Conservation (phyloP, 768 basidiomycete genomes). For the Xanthoconium stramineum region DNA sequence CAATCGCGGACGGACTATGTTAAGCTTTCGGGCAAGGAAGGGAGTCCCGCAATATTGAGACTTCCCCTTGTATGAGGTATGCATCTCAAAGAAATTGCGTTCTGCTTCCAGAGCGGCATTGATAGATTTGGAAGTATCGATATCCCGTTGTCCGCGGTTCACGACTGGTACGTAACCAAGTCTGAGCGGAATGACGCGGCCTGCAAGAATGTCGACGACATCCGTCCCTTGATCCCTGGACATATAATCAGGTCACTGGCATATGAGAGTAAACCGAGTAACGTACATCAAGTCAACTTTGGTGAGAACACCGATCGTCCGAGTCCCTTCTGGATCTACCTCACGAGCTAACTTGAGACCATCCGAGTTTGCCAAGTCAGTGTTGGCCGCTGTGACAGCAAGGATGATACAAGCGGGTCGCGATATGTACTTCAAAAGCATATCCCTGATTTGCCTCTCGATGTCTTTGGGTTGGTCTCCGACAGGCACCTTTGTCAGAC, state of each 20-base stretch:
- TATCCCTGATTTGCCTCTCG: constrained; percentile 95
- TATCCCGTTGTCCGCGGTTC: constrained; percentile 97
- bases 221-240: constrained; percentile 94
- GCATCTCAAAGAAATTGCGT: constrained; percentile 91
- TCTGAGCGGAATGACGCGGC: constrained; percentile 92
- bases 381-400: constrained; percentile 94
- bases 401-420: constrained; percentile 96
- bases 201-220: constrained; percentile 97
- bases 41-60: constrained; percentile 97
- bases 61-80: constrained; percentile 90
- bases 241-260: constrained; percentile 7
- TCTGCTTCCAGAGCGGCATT: constrained; percentile 83
- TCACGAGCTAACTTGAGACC: constrained; percentile 94
- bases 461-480: constrained; percentile 97
- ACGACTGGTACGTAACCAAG: constrained; percentile 98
- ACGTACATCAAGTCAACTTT: constrained; percentile 97
- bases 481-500: constrained; percentile 91
- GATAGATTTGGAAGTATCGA: constrained; percentile 87
- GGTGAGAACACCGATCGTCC: constrained; percentile 97
- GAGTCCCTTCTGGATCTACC: constrained; percentile 93
- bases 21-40: constrained; percentile 91
- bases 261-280: not conserved
- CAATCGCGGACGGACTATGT: constrained; percentile 59
- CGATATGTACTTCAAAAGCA: constrained; percentile 93
- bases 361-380: constrained; percentile 97